Evolutionary conservation across 352 stramenopile genomes (phyloP).

Genomic region (Phytophthora sp.): DNA sequence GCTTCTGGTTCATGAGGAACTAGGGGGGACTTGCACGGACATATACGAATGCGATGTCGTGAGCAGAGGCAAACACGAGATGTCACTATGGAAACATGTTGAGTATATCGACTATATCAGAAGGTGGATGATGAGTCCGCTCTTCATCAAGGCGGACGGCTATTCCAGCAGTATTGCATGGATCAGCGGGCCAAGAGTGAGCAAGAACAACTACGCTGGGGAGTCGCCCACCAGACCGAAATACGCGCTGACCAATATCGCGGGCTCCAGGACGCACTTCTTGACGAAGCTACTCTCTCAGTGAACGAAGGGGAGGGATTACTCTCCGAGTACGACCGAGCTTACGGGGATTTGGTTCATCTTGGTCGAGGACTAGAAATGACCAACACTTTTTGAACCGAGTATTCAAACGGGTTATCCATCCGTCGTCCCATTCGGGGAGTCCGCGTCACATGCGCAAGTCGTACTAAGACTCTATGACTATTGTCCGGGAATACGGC

Average conservation of each 20-base stretch:
- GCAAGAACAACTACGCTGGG: neutral
- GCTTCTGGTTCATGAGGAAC: constrained; percentile 1
- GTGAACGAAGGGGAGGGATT: neutral
- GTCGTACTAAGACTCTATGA: too few relatives aligned
- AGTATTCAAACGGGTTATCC: too few relatives aligned
- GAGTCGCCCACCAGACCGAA: neutral
- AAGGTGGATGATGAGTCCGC: neutral
- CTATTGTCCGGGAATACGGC: too few relatives aligned
- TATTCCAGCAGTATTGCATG: neutral
- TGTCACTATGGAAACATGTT: neutral
- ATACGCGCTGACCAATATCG: neutral
- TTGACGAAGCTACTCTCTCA: neutral
- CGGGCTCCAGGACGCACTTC: neutral
- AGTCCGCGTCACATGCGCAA: too few relatives aligned
- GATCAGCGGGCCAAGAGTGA: neutral
- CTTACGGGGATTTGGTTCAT: too few relatives aligned
- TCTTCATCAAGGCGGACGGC: neutral
- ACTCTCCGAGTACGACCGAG: neutral
- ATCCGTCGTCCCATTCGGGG: too few relatives aligned
- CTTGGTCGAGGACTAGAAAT: too few relatives aligned
- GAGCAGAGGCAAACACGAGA: neutral
- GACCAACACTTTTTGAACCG: too few relatives aligned
- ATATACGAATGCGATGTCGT: neutral
- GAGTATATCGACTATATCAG: neutral
- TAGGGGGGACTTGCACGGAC: constrained; percentile 11